Evolutionary conservation across 805 yeast species (phyloP).

Genomic region (Kluyveromyces aestuarii): DNA sequence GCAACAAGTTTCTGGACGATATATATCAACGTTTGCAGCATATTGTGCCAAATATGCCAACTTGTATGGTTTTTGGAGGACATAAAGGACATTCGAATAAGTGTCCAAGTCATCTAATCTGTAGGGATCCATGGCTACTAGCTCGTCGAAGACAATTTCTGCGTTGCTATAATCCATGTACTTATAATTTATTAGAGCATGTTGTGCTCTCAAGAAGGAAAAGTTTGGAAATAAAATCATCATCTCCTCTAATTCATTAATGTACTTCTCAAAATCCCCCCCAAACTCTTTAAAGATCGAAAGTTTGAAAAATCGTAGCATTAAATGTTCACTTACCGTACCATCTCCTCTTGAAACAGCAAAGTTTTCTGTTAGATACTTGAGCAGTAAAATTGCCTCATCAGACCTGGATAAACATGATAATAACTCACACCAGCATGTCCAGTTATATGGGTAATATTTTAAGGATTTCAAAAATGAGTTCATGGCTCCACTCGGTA

Average conservation of each 20-base stretch:
- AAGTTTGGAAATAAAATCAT: conserved; percentile 59
- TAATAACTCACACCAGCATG: conserved; percentile 79
- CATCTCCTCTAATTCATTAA: conserved; percentile 41
- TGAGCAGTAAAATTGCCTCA: conserved; percentile 41
- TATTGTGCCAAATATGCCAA: conserved; percentile 80
- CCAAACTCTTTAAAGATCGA: conserved; percentile 69
- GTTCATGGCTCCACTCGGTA: conserved; percentile 50
- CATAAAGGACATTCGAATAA: conserved; percentile 90
- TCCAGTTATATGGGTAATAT: conserved; percentile 82
- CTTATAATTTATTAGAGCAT: conserved; percentile 74
- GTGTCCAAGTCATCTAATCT: conserved; percentile 86
- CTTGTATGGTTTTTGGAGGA: conserved; percentile 81
- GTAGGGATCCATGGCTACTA: conserved; percentile 68
- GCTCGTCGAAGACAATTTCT: conserved; percentile 67
- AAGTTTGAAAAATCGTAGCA: conserved; percentile 54
- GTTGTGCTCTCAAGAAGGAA: conserved; percentile 66
- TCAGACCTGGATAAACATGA: conserved; percentile 52
- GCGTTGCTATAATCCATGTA: conserved; percentile 79
- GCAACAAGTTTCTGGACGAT: conserved; percentile 91
- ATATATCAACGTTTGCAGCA: conserved; percentile 72
- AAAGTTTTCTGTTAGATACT: conserved; percentile 28
- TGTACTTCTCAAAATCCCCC: conserved; percentile 50
- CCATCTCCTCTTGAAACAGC: conserved; percentile 4
- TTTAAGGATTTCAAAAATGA: conserved; percentile 52
- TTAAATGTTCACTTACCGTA: conserved; percentile 15